phyloP scores from a whole-genome alignment of 2,329 filamentous ascomycete species.

The Penicillium vulpinum region DNA sequence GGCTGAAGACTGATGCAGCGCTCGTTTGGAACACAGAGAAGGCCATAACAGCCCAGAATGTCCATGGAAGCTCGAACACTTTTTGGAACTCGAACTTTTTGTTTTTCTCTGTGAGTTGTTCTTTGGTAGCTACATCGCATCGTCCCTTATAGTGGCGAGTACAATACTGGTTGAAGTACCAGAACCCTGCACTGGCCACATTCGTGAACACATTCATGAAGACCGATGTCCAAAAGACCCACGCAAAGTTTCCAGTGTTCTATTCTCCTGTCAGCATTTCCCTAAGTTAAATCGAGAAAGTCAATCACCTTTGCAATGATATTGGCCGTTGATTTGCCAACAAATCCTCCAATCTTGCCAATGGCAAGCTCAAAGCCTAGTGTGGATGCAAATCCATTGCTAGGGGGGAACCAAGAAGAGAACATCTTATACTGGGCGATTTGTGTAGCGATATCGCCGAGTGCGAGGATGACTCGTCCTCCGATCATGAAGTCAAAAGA shows the following conservation, averaged over 20 bases:
- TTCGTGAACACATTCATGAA: slow-evolving; percentile 67
- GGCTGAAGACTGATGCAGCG: slow-evolving; percentile 55
- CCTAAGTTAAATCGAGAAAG: neutral
- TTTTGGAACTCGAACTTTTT: slow-evolving; percentile 59
- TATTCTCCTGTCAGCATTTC: slow-evolving; percentile 22
- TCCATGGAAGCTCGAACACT: slow-evolving; percentile 60
- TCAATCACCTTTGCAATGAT: slow-evolving; percentile 51
- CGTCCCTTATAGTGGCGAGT: slow-evolving; percentile 50
- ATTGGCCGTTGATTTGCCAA: slow-evolving; percentile 62
- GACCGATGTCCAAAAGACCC: slow-evolving; percentile 64
- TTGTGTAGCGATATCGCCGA: slow-evolving; percentile 65
- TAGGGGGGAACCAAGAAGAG: slow-evolving; percentile 64
- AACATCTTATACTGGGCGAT: slow-evolving; percentile 67
- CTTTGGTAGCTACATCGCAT: slow-evolving; percentile 58
- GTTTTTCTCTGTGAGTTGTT: slow-evolving; percentile 60
- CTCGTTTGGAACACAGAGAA: slow-evolving; percentile 63
- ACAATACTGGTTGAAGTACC: slow-evolving; percentile 56
- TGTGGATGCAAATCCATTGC: slow-evolving; percentile 62
- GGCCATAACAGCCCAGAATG: slow-evolving; percentile 57
- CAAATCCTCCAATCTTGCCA: slow-evolving; percentile 62
- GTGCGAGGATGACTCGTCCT: slow-evolving; percentile 55
- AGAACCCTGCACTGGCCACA: slow-evolving; percentile 54
- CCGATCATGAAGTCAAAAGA: slow-evolving; percentile 63
- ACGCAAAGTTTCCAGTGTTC: slow-evolving; percentile 60
- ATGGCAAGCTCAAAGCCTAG: slow-evolving; percentile 62